phyloP scores from a whole-genome alignment of 768 basidiomycete genomes.

The Polyporus arcularius region DNA sequence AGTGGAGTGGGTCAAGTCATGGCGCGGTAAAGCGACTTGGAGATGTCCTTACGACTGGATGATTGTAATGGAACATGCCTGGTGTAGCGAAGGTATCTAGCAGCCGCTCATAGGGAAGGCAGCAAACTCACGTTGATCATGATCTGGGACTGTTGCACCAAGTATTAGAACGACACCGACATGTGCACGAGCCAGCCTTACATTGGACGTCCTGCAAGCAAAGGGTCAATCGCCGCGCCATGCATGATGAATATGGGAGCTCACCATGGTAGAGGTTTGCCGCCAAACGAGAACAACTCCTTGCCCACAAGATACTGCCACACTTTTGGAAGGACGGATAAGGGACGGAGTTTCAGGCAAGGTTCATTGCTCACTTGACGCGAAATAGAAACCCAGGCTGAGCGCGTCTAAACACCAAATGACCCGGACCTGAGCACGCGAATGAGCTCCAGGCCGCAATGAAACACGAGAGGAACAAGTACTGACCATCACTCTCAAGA shows the following conservation, averaged over 20 bases:
- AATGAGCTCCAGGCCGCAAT: not conserved
- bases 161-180: not conserved
- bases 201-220: conserved; percentile 9
- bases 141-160: conserved; percentile 1
- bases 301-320: conserved; percentile 8
- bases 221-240: not conserved
- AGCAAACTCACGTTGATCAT: not conserved
- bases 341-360: not conserved
- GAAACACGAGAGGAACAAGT: not conserved
- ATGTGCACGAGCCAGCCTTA: not conserved
- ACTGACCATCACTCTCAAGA: conserved; percentile 6
- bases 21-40: too few relatives aligned
- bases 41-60: conserved; percentile 3
- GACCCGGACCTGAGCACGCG: not conserved
- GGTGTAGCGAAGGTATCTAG: too few relatives aligned
- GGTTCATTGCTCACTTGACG: not conserved
- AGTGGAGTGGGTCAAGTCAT: not conserved
- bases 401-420: conserved; percentile 9
- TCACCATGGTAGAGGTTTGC: conserved; percentile 8
- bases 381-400: conserved; percentile 2
- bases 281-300: not conserved
- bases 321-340: not conserved
- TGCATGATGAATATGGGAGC: not conserved
- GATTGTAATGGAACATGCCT: conserved; percentile 10
- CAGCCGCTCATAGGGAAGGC: too few relatives aligned